A percentile compares a stretch with the other conserved stretches of the same genome.
Evolutionary conservation across 106 monocot species (phyloP).

Genomic region (Platanthera zijinensis): DNA sequence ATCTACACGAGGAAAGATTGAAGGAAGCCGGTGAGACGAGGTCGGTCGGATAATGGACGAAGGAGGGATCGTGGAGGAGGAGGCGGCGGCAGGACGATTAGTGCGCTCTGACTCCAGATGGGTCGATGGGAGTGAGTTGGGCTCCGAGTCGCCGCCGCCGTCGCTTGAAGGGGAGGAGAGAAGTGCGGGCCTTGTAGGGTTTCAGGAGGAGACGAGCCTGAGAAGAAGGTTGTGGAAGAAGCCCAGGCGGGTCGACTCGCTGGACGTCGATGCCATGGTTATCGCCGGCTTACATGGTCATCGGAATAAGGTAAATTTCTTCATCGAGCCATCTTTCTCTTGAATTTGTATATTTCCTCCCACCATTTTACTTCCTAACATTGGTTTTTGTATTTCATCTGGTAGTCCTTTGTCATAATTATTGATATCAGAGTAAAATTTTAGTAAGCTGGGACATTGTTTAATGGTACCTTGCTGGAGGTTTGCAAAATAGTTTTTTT

Average conservation of each 20-base stretch:
- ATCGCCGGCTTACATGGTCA: slow-evolving; percentile 41
- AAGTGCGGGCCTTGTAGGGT: background rate
- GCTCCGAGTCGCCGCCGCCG: slow-evolving; percentile 49
- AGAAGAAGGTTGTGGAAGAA: slow-evolving; percentile 47
- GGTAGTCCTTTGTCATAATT: background rate
- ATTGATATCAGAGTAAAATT: background rate
- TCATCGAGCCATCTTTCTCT: background rate
- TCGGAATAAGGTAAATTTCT: slow-evolving; percentile 29
- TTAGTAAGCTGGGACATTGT: background rate
- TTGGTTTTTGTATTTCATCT: background rate
- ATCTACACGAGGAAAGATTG: background rate
- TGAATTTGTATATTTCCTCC: background rate
- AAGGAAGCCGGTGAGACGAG: background rate
- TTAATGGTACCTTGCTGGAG: background rate
- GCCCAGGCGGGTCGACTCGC: slow-evolving; percentile 54
- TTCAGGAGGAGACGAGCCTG: slow-evolving; percentile 6
- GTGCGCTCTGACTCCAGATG: slow-evolving; percentile 34
- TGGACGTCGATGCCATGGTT: slow-evolving; percentile 82
- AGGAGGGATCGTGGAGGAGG: slow-evolving; percentile 20
- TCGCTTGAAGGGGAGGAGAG: background rate
- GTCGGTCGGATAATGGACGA: slow-evolving; percentile 11
- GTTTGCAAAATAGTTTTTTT: background rate
- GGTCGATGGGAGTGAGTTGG: slow-evolving; percentile 92
- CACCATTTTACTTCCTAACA: background rate
- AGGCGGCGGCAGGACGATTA: background rate